Percentiles rank a stretch among this genome's conserved stretches.
Evolutionary conservation across 345 rosid species (phyloP).

Genomic region (Ailanthus altissimus): DNA sequence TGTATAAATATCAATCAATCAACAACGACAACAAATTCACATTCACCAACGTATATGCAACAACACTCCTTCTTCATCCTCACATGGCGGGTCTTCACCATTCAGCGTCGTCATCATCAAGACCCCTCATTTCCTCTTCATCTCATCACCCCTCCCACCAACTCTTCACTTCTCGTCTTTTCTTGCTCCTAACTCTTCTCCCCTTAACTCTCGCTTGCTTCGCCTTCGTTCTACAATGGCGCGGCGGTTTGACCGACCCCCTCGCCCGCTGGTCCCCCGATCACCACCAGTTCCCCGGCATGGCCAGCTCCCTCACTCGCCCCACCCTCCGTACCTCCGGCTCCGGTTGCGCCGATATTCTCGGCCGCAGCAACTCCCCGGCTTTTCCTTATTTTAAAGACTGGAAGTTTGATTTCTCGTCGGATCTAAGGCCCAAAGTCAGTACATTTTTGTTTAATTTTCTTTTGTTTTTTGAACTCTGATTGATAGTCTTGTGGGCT

Average conservation of each 20-base stretch:
- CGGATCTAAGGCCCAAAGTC: constrained; percentile 86
- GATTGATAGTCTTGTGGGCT: not conserved
- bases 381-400: constrained; percentile 71
- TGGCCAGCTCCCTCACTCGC: constrained; percentile 20
- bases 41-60: not conserved
- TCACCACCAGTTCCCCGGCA: constrained; percentile 64
- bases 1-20: too few species aligned
- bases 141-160: constrained; percentile 23
- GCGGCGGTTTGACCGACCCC: constrained; percentile 53
- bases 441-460: constrained; percentile 6
- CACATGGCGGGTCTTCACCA: constrained; percentile 50
- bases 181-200: constrained; percentile 54
- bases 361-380: constrained; percentile 54
- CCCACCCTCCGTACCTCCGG: constrained; percentile 30
- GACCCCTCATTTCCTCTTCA: constrained; percentile 9
- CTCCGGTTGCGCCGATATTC: constrained; percentile 57
- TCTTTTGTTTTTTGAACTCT: not conserved
- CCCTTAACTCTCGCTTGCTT: constrained; percentile 57
- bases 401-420: constrained; percentile 60
- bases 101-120: constrained; percentile 14
- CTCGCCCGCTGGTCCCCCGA: constrained; percentile 48
- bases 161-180: constrained; percentile 37
- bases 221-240: constrained; percentile 74
- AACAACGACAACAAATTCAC: too few species aligned
- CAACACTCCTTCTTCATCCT: not conserved